phyloP scores from a whole-genome alignment of 2,329 filamentous ascomycete species.

The Hymenoscyphus infarciens region DNA sequence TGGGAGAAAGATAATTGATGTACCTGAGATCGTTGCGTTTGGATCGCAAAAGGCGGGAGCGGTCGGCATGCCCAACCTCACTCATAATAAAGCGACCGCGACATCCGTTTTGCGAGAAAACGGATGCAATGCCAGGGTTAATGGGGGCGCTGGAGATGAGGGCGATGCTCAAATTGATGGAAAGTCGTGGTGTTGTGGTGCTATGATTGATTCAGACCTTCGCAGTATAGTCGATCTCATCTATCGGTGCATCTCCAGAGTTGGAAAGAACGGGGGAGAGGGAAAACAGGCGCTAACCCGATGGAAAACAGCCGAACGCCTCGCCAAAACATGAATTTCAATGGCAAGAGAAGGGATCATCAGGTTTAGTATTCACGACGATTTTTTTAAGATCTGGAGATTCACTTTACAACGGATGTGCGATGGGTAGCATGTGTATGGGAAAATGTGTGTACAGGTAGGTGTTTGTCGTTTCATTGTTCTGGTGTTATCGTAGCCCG shows the following conservation, averaged over 20 bases:
- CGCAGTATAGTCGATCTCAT: neutral
- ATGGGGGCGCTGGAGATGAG: slow-evolving; percentile 36
- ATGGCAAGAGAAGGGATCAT: too few relatives aligned
- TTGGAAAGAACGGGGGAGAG: neutral
- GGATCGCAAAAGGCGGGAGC: slow-evolving; percentile 62
- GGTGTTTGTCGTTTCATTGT: slow-evolving; percentile 1
- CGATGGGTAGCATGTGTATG: neutral
- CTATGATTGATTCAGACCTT: slow-evolving; percentile 1
- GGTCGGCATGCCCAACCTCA: slow-evolving; percentile 65
- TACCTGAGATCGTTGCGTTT: slow-evolving; percentile 62
- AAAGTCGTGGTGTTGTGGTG: slow-evolving; percentile 28
- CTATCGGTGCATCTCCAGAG: slow-evolving; percentile 1
- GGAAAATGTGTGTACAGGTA: neutral
- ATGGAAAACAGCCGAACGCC: too few relatives aligned
- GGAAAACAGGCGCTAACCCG: neutral
- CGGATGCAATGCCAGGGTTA: slow-evolving; percentile 46
- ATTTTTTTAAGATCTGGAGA: neutral
- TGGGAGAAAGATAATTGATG: slow-evolving; percentile 34
- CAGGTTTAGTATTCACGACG: neutral
- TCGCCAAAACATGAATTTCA: neutral
- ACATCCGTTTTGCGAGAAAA: slow-evolving; percentile 67
- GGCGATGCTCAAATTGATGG: slow-evolving; percentile 24
- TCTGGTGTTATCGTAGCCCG: neutral
- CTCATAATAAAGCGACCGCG: slow-evolving; percentile 65
- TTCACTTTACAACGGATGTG: neutral